These are phyloP conservation scores for Nymphaea colorata DNA, from an alignment of 164 flowering plant species.

Conservation along the genomic window DNA sequence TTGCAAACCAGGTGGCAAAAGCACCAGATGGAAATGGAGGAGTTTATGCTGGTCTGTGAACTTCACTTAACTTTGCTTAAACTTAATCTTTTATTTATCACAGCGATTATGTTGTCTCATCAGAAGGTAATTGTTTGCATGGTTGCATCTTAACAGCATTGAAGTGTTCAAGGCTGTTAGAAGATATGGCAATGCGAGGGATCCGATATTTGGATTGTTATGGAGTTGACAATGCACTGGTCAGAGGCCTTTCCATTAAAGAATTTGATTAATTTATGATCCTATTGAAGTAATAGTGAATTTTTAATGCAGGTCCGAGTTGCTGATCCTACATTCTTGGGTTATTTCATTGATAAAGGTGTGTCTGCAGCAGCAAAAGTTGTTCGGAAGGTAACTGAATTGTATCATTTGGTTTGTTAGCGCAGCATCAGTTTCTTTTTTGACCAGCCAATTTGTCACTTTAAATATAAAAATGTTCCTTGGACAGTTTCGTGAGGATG, in stretches of 20 bases:
- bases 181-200: slow-evolving; percentile 88
- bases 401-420: too few species aligned
- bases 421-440: not conserved
- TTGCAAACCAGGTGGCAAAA: slow-evolving; percentile 61
- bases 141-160: slow-evolving; percentile 42
- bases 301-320: slow-evolving; percentile 73
- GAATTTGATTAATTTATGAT: not conserved
- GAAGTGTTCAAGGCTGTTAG: slow-evolving; percentile 64
- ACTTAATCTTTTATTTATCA: not conserved
- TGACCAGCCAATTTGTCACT: not conserved
- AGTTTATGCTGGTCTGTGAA: slow-evolving; percentile 66
- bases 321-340: slow-evolving; percentile 93
- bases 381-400: slow-evolving; percentile 76
- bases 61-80: not conserved
- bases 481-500: too few species aligned
- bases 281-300: not conserved
- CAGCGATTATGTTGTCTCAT: not conserved
- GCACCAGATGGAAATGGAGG: slow-evolving; percentile 99
- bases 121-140: not conserved
- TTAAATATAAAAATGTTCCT: too few species aligned
- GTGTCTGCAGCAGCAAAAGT: slow-evolving; percentile 96
- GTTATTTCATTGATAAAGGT: slow-evolving; percentile 90
- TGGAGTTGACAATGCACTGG: slow-evolving; percentile 97
- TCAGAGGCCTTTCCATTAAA: slow-evolving; percentile 16
- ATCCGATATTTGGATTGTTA: slow-evolving; percentile 82